Evolutionary conservation across 2,329 filamentous ascomycete genomes (phyloP).

Genomic region (Paraconiothyrium brasiliense): DNA sequence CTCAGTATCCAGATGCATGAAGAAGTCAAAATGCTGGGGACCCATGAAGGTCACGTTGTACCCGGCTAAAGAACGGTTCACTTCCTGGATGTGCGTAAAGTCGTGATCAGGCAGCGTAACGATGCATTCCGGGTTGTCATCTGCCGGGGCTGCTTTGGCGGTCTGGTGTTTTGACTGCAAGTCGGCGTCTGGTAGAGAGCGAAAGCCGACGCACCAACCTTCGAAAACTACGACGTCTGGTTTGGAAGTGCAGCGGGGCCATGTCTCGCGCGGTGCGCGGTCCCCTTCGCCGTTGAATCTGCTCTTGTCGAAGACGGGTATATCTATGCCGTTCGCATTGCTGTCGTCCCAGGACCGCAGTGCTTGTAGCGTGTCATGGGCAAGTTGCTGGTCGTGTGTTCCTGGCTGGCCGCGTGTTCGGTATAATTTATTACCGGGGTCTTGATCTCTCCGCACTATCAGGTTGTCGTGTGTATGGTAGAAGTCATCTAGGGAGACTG

Average conservation of each 20-base stretch:
- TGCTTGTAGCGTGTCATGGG: slow-evolving; percentile 69
- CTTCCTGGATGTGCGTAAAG: slow-evolving; percentile 64
- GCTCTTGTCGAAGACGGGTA: slow-evolving; percentile 88
- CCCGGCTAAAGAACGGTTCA: slow-evolving; percentile 66
- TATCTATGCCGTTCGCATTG: slow-evolving; percentile 53
- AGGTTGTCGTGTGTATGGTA: slow-evolving; percentile 81
- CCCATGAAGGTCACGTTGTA: slow-evolving; percentile 61
- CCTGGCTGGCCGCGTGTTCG: slow-evolving; percentile 86
- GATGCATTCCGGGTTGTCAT: slow-evolving; percentile 16
- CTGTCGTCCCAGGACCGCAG: slow-evolving; percentile 57
- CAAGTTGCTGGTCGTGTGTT: slow-evolving; percentile 79
- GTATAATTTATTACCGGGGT: slow-evolving; percentile 78
- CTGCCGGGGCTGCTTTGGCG: slow-evolving; percentile 58
- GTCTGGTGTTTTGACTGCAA: slow-evolving; percentile 65
- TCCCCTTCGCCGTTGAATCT: slow-evolving; percentile 80
- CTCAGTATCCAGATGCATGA: slow-evolving; percentile 77
- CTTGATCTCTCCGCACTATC: slow-evolving; percentile 67
- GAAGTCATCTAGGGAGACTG: slow-evolving; percentile 76
- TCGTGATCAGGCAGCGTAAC: slow-evolving; percentile 64
- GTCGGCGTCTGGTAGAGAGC: slow-evolving; percentile 65
- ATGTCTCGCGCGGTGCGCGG: slow-evolving; percentile 69
- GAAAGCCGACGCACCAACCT: slow-evolving; percentile 91
- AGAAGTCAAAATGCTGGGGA: slow-evolving; percentile 61
- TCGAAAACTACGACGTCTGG: slow-evolving; percentile 80
- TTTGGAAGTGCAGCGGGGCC: slow-evolving; percentile 67